These are phyloP conservation scores for Fusarium lyarnte DNA, from an alignment of 2,329 filamentous ascomycete species.

Conservation along the genomic window DNA sequence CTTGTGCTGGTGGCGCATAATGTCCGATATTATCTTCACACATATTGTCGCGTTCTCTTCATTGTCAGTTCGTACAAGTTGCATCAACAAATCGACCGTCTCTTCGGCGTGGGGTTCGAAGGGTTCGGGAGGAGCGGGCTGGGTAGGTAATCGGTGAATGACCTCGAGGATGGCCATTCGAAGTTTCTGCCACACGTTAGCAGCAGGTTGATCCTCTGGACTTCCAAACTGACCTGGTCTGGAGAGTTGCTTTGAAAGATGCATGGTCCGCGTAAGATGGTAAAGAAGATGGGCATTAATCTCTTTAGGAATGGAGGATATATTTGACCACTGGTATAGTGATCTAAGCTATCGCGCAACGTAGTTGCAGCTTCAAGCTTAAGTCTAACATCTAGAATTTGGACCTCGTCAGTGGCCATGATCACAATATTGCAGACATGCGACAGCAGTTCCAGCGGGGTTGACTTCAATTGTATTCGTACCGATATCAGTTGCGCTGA, in stretches of 20 bases:
- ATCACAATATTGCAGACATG: constrained; percentile 15
- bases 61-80: constrained; percentile 88
- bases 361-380: constrained; percentile 86
- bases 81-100: constrained; percentile 90
- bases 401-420: constrained; percentile 4
- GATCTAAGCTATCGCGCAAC: constrained; percentile 90
- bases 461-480: constrained; percentile 9
- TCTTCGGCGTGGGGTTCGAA: constrained; percentile 90
- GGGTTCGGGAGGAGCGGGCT: constrained; percentile 76
- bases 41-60: constrained; percentile 99
- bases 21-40: constrained; percentile 97
- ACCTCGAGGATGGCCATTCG: constrained; percentile 95
- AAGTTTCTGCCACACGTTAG: constrained; percentile 70
- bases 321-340: constrained; percentile 80
- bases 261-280: constrained; percentile 83
- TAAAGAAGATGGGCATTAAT: constrained; percentile 89
- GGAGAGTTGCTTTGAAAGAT: constrained; percentile 90
- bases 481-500: constrained; percentile 67
- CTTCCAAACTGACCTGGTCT: constrained; percentile 74
- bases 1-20: constrained; percentile 92
- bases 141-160: constrained; percentile 81
- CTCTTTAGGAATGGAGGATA: constrained; percentile 86
- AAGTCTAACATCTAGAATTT: constrained; percentile 74
- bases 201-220: not conserved
- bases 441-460: constrained; percentile 31